phyloP scores from a whole-genome alignment of 495 filamentous ascomycete species.

The Xanthoparmelia taractica region DNA sequence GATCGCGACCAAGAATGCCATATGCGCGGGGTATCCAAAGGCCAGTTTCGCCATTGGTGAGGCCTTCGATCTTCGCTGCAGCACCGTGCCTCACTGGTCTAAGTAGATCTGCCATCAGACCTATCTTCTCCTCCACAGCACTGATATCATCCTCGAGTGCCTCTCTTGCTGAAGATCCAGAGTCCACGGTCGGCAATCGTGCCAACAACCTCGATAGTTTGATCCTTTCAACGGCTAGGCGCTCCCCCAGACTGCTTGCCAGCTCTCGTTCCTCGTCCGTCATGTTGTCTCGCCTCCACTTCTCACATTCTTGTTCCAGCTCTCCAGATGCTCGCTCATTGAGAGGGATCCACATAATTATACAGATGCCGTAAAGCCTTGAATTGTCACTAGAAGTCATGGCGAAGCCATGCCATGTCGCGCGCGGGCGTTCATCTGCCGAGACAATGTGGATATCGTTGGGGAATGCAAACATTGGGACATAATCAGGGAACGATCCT shows the following conservation, averaged over 20 bases:
- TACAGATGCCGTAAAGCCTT: conserved; percentile 82
- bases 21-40: conserved; percentile 95
- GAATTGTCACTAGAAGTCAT: conserved; percentile 93
- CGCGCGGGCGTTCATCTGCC: conserved; percentile 82
- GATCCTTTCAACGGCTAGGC: conserved; percentile 81
- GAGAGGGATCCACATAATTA: conserved; percentile 89
- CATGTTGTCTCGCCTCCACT: conserved; percentile 94
- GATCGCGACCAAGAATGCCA: conserved; percentile 83
- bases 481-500: conserved; percentile 89
- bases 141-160: conserved; percentile 87
- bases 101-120: conserved; percentile 89
- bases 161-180: conserved; percentile 74
- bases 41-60: conserved; percentile 92
- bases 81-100: conserved; percentile 88
- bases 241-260: conserved; percentile 83
- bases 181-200: conserved; percentile 67
- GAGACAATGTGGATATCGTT: conserved; percentile 97
- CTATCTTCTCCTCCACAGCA: conserved; percentile 93
- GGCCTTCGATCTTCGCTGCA: conserved; percentile 91
- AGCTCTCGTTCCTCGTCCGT: conserved; percentile 89
- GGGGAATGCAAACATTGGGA: conserved; percentile 98
- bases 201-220: conserved; percentile 82
- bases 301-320: conserved; percentile 84
- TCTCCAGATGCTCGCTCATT: conserved; percentile 74
- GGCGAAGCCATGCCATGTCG: conserved; percentile 97